A percentile compares a stretch with the other conserved stretches of the same genome.
Evolutionary conservation across 306 rosid genomes (phyloP).

Genomic region (Fragaria vesca): DNA sequence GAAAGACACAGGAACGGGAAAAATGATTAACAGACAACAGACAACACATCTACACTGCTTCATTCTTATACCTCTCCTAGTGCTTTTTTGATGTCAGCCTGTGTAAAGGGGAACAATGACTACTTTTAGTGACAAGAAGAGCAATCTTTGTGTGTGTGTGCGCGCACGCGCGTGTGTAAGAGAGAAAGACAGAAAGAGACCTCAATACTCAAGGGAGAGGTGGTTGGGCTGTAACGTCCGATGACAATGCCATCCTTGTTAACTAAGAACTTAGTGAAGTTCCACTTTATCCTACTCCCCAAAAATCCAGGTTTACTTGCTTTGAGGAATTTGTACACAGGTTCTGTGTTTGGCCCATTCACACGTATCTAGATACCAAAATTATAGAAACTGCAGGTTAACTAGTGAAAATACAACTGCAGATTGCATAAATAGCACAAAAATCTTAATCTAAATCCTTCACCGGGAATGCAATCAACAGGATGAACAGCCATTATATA

Average conservation of each 20-base stretch:
- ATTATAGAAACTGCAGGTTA: constrained; percentile 6
- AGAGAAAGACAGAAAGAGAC: constrained; percentile 31
- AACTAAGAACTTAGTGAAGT: constrained; percentile 88
- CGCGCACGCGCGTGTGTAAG: background rate
- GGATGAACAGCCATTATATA: background rate
- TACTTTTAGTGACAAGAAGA: constrained; percentile 7
- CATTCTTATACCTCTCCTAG: constrained; percentile 52
- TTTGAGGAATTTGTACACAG: constrained; percentile 73
- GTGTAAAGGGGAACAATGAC: constrained; percentile 26
- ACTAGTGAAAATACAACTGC: constrained; percentile 1
- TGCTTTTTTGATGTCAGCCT: constrained; percentile 81
- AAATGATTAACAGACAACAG: background rate
- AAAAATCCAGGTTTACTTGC: constrained; percentile 55
- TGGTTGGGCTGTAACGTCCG: constrained; percentile 64
- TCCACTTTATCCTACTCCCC: constrained; percentile 87
- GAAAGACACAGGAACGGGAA: background rate
- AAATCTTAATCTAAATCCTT: background rate
- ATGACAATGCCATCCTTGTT: constrained; percentile 66
- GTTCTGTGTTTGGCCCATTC: constrained; percentile 65
- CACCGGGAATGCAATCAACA: background rate
- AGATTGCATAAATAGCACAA: background rate
- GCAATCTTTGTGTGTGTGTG: background rate
- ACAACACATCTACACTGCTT: background rate
- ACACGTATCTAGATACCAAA: constrained; percentile 54
- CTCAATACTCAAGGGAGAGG: constrained; percentile 62